phyloP scores from a whole-genome alignment of 106 monocot species.

The Cymbidium sinense region DNA sequence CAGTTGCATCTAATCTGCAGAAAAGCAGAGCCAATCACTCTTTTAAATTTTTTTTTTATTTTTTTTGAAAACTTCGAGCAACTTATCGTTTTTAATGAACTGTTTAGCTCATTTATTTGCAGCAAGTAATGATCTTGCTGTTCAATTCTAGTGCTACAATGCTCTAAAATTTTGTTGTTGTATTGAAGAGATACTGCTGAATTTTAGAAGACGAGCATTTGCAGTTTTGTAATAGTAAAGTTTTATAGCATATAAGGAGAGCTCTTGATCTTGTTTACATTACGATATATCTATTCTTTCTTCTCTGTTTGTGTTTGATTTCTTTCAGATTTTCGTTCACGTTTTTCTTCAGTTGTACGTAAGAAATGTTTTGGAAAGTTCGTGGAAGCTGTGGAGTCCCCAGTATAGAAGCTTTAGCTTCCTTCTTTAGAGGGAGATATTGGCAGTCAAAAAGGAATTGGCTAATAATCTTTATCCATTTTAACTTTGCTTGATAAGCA shows the following conservation, averaged over 20 bases:
- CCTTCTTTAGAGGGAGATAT: too few species aligned
- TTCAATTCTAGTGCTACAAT: neutral
- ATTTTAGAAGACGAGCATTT: neutral
- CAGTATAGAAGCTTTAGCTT: neutral
- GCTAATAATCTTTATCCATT: too few species aligned
- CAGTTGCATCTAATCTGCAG: slow-evolving; percentile 28
- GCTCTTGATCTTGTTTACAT: too few species aligned
- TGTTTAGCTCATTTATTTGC: neutral
- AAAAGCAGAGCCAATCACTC: neutral
- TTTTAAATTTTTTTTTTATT: neutral
- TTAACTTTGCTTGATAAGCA: too few species aligned
- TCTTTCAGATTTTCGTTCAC: neutral
- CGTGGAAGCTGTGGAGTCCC: neutral
- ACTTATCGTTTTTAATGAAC: neutral
- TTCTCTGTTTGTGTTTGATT: neutral
- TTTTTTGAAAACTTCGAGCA: neutral
- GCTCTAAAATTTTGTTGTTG: neutral
- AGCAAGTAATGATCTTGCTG: neutral
- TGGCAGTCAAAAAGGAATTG: too few species aligned
- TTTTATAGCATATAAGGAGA: neutral
- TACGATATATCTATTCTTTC: neutral
- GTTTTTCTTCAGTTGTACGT: neutral
- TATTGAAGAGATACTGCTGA: neutral
- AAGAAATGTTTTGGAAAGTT: neutral
- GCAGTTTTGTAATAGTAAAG: neutral